Conservation (phyloP, 2,329 filamentous ascomycete genomes). For the Pyrenophora tritici-repentis region DNA sequence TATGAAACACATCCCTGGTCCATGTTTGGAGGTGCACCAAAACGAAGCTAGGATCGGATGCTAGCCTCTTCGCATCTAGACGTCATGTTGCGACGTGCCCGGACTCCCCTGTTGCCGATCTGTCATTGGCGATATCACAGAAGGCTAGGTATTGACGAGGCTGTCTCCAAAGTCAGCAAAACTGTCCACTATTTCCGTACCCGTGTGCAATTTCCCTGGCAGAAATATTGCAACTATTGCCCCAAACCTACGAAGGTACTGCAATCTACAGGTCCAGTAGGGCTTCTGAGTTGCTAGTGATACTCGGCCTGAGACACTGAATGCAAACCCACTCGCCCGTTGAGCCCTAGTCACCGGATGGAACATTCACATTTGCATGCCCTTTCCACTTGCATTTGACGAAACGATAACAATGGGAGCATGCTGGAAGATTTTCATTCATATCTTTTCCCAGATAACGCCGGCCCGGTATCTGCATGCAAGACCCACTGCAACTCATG, state of each 20-base stretch:
- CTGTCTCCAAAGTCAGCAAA: not conserved
- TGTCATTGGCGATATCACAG: not conserved
- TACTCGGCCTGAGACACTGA: not conserved
- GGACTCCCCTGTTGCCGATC: slow-evolving; percentile 7
- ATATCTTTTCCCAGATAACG: slow-evolving; percentile 41
- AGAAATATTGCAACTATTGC: not conserved
- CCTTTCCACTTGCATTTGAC: not conserved
- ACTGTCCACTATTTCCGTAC: not conserved
- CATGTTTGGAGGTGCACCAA: slow-evolving; percentile 5
- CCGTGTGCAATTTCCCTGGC: no score
- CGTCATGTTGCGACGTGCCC: not conserved
- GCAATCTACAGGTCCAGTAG: not conserved
- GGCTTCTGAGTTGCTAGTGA: not conserved
- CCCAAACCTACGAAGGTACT: not conserved
- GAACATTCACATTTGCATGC: not conserved
- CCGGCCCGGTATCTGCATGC: slow-evolving; percentile 41
- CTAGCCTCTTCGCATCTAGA: slow-evolving; percentile 8
- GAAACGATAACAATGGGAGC: slow-evolving; percentile 7
- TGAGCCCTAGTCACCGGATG: not conserved
- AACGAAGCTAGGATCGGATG: not conserved
- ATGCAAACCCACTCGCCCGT: not conserved
- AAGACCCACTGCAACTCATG: slow-evolving; percentile 38
- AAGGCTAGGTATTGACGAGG: not conserved
- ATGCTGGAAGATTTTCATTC: slow-evolving; percentile 45
- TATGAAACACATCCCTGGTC: slow-evolving; percentile 7